Evolutionary conservation across 495 filamentous ascomycete genomes (phyloP).

Genomic region (Penicillium coprophilum): DNA sequence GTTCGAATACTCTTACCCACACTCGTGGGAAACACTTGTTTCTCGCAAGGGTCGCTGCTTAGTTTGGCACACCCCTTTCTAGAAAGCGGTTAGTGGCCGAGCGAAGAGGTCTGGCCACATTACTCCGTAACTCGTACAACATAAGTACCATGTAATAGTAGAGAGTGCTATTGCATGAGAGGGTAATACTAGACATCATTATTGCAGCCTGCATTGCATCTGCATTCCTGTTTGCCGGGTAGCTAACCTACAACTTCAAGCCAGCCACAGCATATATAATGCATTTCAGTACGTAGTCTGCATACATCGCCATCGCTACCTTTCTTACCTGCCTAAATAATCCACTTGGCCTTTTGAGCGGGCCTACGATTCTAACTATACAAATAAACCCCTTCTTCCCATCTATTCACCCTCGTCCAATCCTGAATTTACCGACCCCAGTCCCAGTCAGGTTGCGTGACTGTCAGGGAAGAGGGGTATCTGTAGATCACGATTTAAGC

Average conservation of each 20-base stretch:
- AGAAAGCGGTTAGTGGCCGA: conserved; percentile 8
- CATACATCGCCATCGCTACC: neutral
- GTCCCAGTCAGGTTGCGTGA: conserved; percentile 11
- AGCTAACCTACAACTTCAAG: neutral
- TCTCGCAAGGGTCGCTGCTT: neutral
- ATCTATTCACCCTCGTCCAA: conserved; percentile 7
- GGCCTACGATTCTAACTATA: neutral
- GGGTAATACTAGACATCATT: conserved; percentile 7
- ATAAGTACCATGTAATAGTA: neutral
- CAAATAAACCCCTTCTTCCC: neutral
- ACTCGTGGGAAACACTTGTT: conserved; percentile 7
- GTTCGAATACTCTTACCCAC: neutral
- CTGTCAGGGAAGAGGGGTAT: conserved; percentile 7
- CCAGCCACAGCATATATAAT: neutral
- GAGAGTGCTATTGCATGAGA: neutral
- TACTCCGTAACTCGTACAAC: neutral
- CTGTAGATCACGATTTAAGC: conserved; percentile 9
- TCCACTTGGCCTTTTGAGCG: neutral
- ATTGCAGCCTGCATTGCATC: conserved; percentile 16
- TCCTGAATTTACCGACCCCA: conserved; percentile 14
- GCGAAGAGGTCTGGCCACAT: neutral
- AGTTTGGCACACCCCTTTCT: neutral
- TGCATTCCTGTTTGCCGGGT: conserved; percentile 4
- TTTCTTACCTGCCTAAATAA: neutral
- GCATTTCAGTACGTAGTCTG: neutral